A percentile compares a stretch with the other conserved stretches of the same genome.
These are phyloP conservation scores for Chaetothyriales sp. DNA, from an alignment of 2,329 filamentous ascomycete species.

Conservation along the genomic window DNA sequence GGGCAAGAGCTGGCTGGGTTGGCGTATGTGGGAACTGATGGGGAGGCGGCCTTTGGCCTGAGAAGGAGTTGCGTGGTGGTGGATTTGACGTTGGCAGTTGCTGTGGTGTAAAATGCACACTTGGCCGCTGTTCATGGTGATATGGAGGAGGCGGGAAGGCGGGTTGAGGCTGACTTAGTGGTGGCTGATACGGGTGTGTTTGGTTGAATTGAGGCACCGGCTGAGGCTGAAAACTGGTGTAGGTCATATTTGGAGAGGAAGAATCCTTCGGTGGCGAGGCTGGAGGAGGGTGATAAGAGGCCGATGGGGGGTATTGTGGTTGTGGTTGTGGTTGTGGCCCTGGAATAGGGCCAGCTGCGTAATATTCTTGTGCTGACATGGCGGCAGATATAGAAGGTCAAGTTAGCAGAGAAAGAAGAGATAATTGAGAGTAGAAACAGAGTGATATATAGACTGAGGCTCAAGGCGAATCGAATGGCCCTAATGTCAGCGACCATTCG, in stretches of 20 bases:
- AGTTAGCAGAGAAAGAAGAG: neutral
- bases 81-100: conserved; percentile 3
- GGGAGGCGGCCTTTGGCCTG: conserved; percentile 5
- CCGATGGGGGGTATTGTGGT: conserved; percentile 4
- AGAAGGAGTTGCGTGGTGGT: conserved; percentile 7
- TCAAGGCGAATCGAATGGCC: neutral
- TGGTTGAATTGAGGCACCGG: neutral
- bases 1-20: conserved; percentile 5
- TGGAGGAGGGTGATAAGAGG: conserved; percentile 3
- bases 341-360: conserved; percentile 7
- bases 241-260: conserved; percentile 5
- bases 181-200: conserved; percentile 3
- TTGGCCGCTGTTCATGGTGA: conserved; percentile 9
- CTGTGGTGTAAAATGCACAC: conserved; percentile 12
- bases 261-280: conserved; percentile 5
- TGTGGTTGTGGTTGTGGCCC: conserved; percentile 6
- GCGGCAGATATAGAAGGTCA: neutral
- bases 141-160: conserved; percentile 13
- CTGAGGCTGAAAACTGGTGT: neutral
- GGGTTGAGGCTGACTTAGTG: conserved; percentile 6
- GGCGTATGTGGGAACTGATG: conserved; percentile 5
- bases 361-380: conserved; percentile 17
- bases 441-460: neutral
- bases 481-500: too few relatives aligned
- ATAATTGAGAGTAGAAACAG: neutral